Conservation (phyloP, 768 basidiomycete species). For the Termitomyces sp. region DNA sequence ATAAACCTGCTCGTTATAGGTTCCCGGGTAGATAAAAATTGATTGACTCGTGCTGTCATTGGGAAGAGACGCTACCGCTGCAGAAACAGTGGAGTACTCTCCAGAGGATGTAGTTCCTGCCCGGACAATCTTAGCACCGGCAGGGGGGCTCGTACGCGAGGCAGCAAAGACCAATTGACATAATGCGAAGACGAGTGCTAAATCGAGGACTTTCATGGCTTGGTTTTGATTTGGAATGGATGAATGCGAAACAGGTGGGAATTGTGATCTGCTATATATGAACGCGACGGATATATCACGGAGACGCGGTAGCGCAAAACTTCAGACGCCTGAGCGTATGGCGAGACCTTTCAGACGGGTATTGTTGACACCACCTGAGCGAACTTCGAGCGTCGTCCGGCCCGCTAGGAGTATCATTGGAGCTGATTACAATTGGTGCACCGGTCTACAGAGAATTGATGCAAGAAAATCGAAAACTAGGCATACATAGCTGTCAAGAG, state of each 20-base stretch:
- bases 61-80: slow-evolving; percentile 37
- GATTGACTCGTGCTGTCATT: slow-evolving; percentile 31
- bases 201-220: not conserved
- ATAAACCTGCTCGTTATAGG: slow-evolving; percentile 38
- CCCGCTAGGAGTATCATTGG: not conserved
- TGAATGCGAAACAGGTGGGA: not conserved
- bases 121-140: slow-evolving; percentile 37
- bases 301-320: not conserved
- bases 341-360: not conserved
- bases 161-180: slow-evolving; percentile 19
- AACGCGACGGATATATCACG: not conserved
- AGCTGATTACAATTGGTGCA: not conserved
- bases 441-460: too few relatives aligned
- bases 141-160: slow-evolving; percentile 36
- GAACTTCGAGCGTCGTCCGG: not conserved
- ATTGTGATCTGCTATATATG: not conserved
- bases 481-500: not conserved
- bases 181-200: not conserved
- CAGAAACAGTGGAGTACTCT: slow-evolving; percentile 33
- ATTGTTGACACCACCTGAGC: not conserved
- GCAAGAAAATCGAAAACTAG: not conserved
- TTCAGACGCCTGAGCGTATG: not conserved
- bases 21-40: slow-evolving; percentile 46
- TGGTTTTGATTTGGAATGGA: not conserved
- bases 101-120: slow-evolving; percentile 32